Evolutionary conservation across 805 yeast species (phyloP), one percentile per base, ranked within the genome.

Genomic region (Isabelozyma gotoi): DNA sequence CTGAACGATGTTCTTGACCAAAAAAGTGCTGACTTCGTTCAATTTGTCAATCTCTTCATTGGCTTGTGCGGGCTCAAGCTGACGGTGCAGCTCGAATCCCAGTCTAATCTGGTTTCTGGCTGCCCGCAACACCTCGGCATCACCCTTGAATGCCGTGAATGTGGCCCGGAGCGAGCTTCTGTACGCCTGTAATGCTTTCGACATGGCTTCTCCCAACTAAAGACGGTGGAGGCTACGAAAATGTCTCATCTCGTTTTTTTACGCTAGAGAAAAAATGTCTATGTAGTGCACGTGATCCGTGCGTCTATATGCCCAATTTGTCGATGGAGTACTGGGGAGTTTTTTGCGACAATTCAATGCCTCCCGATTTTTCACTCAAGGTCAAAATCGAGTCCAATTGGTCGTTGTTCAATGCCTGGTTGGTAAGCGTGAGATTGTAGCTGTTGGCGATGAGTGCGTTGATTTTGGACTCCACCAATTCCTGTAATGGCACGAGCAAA

Each of bases 1-100:
- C 66, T 92, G 99, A 3, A 92, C 97, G n/a, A 92, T 73, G 62
- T 92, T 92, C 45, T 75, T 71, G 39, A 77, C 71, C 45, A 92
- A 69, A 49, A 90, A 84, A 33, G 62, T 59, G 1, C 91, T 80
- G n/a, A 92, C 85, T 14, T 84, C 91, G 41, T 82, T 77, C 45
- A 90, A 67, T 43, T 78, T 71, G 12, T 68, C 62, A 31, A 80
- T 76, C 42, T 77, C 80, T 38, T 83, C 65, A 17, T 47, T 47
- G n/a, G 45, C 46, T n/a, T 24, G 29, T 24, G 8, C 29, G 8
- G 29, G 29, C 2, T 39, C 39, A 19, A 67, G 55, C 7, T 44
- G 18, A 20, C 50, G 50, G 49, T 67, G 59, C 39, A 60, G 54
- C 41, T 73, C 63, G 53, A 71, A 80, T 19, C 85, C 86, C 33